Conservation (phyloP, 2,329 filamentous ascomycete species). For the Colletotrichum spinosum region DNA sequence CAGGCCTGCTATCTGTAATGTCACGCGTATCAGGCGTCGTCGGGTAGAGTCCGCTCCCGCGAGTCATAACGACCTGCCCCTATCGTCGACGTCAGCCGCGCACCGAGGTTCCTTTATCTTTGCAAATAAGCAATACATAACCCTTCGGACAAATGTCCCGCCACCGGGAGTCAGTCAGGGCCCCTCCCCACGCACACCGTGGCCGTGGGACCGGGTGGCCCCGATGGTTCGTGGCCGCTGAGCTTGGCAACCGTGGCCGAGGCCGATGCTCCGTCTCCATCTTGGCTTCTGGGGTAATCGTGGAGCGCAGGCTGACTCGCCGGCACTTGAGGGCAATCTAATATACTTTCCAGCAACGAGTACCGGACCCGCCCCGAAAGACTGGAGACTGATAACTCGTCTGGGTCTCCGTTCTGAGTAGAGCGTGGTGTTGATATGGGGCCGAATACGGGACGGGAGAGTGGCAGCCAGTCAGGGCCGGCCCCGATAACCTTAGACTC, state of each 20-base stretch:
- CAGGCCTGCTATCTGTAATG: conserved; percentile 1
- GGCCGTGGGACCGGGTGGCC: conserved; percentile 4
- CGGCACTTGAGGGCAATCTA: conserved; percentile 12
- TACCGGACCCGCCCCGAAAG: conserved; percentile 12
- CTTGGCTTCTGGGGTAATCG: conserved; percentile 34
- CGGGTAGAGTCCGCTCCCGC: conserved; percentile 15
- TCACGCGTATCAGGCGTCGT: conserved; percentile 22
- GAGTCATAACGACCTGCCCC: conserved; percentile 21
- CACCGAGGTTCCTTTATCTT: conserved; percentile 9
- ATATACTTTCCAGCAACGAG: conserved; percentile 14
- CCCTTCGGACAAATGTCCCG: no score
- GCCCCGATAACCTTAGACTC: no score
- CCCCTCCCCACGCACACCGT: not conserved
- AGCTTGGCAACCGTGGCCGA: not conserved
- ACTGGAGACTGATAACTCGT: no score
- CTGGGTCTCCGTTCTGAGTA: no score
- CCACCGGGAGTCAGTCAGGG: no score
- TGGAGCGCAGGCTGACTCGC: conserved; percentile 27
- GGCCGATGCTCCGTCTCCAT: conserved; percentile 10
- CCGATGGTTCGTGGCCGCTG: conserved; percentile 1
- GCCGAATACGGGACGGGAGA: no score
- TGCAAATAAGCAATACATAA: conserved; percentile 4
- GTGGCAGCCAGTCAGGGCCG: no score
- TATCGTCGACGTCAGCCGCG: conserved; percentile 6
- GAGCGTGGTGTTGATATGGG: no score